These are phyloP conservation scores for Umbelopsis sp. DNA, from an alignment of 192 early-diverging fungal species.

Conservation along the genomic window DNA sequence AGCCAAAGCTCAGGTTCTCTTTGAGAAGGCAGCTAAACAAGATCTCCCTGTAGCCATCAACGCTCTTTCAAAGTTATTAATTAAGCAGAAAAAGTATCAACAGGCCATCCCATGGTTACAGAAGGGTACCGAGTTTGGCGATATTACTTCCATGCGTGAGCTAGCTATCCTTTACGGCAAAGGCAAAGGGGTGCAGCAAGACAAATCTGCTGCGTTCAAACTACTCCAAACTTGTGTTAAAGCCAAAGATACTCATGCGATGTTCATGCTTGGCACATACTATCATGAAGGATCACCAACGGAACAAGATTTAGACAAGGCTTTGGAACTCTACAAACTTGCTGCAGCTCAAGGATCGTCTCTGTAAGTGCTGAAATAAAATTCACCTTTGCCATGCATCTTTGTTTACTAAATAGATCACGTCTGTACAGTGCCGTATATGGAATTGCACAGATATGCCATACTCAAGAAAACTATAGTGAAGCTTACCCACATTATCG, in stretches of 20 bases:
- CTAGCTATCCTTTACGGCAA: slow-evolving; percentile 39
- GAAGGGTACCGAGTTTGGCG: slow-evolving; percentile 38
- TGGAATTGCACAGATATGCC: slow-evolving; percentile 34
- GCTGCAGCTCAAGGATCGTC: slow-evolving; percentile 29
- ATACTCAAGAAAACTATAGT: slow-evolving; percentile 28
- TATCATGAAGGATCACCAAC: slow-evolving; percentile 46
- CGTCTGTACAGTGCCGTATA: slow-evolving; percentile 25
- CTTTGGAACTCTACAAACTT: slow-evolving; percentile 29
- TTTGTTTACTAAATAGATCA: slow-evolving; percentile 15
- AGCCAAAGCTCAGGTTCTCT: slow-evolving; percentile 32
- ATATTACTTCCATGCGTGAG: slow-evolving; percentile 30
- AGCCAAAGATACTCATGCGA: slow-evolving; percentile 34
- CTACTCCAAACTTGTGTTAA: slow-evolving; percentile 43
- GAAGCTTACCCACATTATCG: slow-evolving; percentile 30
- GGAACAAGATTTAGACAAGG: slow-evolving; percentile 27
- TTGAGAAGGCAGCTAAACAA: slow-evolving; percentile 31
- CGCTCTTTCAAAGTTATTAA: slow-evolving; percentile 23
- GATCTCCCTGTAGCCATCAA: slow-evolving; percentile 30
- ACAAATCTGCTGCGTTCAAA: slow-evolving; percentile 27
- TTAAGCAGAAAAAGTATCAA: slow-evolving; percentile 20
- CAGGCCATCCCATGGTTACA: slow-evolving; percentile 33
- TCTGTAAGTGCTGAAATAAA: slow-evolving; percentile 13
- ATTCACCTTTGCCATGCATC: neutral
- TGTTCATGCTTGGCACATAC: slow-evolving; percentile 35
- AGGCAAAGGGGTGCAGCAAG: slow-evolving; percentile 35